A percentile compares a stretch with the other conserved stretches of the same genome.
These are phyloP conservation scores for Podila verticillata DNA, from an alignment of 192 early-diverging fungal genomes.

Conservation along the genomic window DNA sequence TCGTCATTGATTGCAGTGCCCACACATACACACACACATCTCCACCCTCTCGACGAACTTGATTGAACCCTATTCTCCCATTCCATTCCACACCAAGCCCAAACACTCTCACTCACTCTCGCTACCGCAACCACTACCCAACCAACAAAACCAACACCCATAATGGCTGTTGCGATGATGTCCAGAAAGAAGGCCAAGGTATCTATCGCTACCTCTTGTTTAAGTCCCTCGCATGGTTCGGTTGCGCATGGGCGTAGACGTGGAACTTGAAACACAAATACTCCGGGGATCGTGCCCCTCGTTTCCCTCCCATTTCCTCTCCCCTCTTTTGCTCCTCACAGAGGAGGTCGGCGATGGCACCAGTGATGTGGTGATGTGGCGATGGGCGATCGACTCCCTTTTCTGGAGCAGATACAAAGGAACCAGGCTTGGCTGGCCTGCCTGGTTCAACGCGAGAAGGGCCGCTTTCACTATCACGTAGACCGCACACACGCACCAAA, in stretches of 20 bases:
- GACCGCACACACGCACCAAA: neutral
- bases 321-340: too few relatives aligned
- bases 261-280: slow-evolving; percentile 2
- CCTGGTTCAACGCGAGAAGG: too few relatives aligned
- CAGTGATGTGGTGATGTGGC: too few relatives aligned
- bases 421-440: too few relatives aligned
- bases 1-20: too few relatives aligned
- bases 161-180: slow-evolving; percentile 32
- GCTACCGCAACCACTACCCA: neutral
- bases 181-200: slow-evolving; percentile 37
- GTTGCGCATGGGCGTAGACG: neutral
- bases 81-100: neutral
- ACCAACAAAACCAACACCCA: neutral
- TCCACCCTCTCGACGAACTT: too few relatives aligned
- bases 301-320: too few relatives aligned
- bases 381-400: too few relatives aligned
- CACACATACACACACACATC: neutral
- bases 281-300: too few relatives aligned
- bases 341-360: too few relatives aligned
- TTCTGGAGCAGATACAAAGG: too few relatives aligned
- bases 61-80: neutral
- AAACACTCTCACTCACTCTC: neutral
- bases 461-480: too few relatives aligned
- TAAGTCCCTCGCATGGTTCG: neutral
- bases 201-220: neutral